A percentile compares a stretch with the other conserved stretches of the same genome.
Evolutionary conservation across 257 asterid genomes (phyloP).

Genomic region (Plantago elongata): DNA sequence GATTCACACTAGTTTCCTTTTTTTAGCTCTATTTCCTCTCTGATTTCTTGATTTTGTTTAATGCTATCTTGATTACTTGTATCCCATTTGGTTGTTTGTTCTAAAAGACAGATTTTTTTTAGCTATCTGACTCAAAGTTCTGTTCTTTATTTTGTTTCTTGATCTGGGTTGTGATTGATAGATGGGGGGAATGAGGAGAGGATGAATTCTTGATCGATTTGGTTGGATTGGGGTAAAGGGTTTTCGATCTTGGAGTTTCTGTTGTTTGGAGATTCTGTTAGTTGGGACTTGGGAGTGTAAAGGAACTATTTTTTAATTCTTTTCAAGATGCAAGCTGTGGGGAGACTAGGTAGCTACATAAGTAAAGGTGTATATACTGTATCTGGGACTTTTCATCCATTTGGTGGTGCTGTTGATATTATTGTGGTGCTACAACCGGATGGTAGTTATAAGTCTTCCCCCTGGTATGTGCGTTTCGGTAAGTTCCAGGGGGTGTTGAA

Average conservation of each 20-base stretch:
- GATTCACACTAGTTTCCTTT: constrained; percentile 13
- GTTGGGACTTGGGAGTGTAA: constrained; percentile 20
- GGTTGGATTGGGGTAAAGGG: not conserved
- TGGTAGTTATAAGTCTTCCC: constrained; percentile 87
- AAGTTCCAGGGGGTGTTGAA: constrained; percentile 94
- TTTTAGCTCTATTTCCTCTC: constrained; percentile 24
- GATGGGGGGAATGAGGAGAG: not conserved
- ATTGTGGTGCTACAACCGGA: constrained; percentile 90
- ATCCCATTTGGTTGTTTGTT: constrained; percentile 14
- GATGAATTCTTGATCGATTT: constrained; percentile 15
- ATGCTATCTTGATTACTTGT: not conserved
- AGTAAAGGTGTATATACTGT: constrained; percentile 68
- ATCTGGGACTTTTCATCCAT: constrained; percentile 94
- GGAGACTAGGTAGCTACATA: constrained; percentile 78
- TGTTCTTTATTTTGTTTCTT: constrained; percentile 24
- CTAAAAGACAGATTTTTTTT: too few species aligned
- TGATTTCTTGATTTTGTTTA: constrained; percentile 5
- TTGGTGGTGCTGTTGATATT: constrained; percentile 97
- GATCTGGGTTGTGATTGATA: constrained; percentile 29
- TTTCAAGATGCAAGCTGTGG: constrained; percentile 78
- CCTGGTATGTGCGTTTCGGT: constrained; percentile 98
- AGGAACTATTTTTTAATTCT: constrained; percentile 17
- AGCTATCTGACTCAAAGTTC: constrained; percentile 7
- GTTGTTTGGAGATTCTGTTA: constrained; percentile 21
- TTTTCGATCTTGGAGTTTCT: constrained; percentile 19